These are phyloP conservation scores for Paraphoma sp. DNA, from an alignment of 2,329 filamentous ascomycete genomes.

Conservation along the genomic window DNA sequence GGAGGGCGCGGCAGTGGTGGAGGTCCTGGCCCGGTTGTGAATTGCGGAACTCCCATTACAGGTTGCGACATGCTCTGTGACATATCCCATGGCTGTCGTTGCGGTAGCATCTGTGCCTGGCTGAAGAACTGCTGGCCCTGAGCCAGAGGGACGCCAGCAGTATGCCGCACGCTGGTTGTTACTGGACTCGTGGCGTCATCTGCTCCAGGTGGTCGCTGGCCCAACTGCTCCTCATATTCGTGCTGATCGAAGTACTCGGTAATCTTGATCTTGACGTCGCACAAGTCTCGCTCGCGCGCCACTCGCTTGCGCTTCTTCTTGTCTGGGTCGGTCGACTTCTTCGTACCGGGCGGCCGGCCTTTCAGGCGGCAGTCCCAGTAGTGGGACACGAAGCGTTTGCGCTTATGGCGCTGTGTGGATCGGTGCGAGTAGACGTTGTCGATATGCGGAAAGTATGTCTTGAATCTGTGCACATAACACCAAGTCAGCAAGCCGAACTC, in stretches of 20 bases:
- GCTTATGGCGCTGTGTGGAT: slow-evolving; percentile 81
- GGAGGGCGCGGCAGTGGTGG: slow-evolving; percentile 6
- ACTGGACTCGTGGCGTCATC: slow-evolving; percentile 14
- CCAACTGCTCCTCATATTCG: slow-evolving; percentile 44
- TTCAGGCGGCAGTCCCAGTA: slow-evolving; percentile 88
- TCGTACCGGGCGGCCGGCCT: slow-evolving; percentile 77
- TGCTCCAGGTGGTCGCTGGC: slow-evolving; percentile 30
- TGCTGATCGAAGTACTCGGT: slow-evolving; percentile 75
- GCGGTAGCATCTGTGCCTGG: slow-evolving; percentile 18
- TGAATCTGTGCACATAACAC: slow-evolving; percentile 62
- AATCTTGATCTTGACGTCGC: slow-evolving; percentile 86
- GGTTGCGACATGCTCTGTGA: slow-evolving; percentile 22
- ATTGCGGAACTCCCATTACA: slow-evolving; percentile 19
- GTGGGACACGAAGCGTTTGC: slow-evolving; percentile 81
- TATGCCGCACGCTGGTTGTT: slow-evolving; percentile 4
- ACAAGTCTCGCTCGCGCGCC: slow-evolving; percentile 78
- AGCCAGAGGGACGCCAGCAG: slow-evolving; percentile 2
- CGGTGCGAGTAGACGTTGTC: slow-evolving; percentile 87
- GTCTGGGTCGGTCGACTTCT: slow-evolving; percentile 78
- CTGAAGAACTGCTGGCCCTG: slow-evolving; percentile 32
- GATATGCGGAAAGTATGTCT: slow-evolving; percentile 82
- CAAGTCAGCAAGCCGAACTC: neutral
- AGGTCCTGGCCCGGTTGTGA: slow-evolving; percentile 11
- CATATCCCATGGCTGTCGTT: slow-evolving; percentile 27
- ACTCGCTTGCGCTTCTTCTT: slow-evolving; percentile 83